These are phyloP conservation scores for Colletotrichum tanaceti DNA, from an alignment of 2,329 filamentous ascomycete genomes.

Conservation along the genomic window DNA sequence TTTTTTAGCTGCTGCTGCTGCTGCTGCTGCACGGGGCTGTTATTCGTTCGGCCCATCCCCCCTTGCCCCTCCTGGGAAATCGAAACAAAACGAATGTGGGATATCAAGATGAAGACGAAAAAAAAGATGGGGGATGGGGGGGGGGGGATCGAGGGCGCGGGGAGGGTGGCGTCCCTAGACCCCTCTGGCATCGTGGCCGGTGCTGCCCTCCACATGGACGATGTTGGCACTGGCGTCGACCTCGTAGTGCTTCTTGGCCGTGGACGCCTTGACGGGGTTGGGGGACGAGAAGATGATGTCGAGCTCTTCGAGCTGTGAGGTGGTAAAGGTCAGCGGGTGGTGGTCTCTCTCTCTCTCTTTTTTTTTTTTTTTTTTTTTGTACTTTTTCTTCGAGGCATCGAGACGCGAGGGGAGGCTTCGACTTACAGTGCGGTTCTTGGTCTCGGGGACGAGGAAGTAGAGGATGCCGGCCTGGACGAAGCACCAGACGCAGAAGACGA, in stretches of 20 bases:
- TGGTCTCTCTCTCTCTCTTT: background rate
- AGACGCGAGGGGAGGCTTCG: too few species aligned
- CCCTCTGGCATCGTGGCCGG: background rate
- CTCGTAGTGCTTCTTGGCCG: constrained; percentile 33
- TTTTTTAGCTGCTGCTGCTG: background rate
- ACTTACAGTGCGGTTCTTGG: constrained; percentile 54
- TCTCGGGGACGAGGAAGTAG: constrained; percentile 60
- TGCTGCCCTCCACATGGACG: constrained; percentile 13
- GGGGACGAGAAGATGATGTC: constrained; percentile 31
- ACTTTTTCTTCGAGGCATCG: too few species aligned
- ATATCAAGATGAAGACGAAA: background rate
- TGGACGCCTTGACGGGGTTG: constrained; percentile 38
- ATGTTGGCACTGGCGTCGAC: constrained; percentile 27
- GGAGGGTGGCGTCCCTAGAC: background rate
- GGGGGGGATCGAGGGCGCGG: too few species aligned
- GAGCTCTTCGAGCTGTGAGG: constrained; percentile 32
- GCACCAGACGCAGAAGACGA: constrained; percentile 57
- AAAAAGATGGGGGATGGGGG: too few species aligned
- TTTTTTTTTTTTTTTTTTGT: constrained; percentile 35
- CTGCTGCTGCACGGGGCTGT: too few species aligned
- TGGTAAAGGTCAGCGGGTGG: background rate
- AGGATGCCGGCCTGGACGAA: constrained; percentile 52
- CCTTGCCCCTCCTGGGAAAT: background rate
- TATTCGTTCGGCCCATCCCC: too few species aligned
- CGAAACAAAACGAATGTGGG: too few species aligned